Base-by-base conservation (phyloP, 805 yeast genomes). In the Sungouiella blattae region DNA sequence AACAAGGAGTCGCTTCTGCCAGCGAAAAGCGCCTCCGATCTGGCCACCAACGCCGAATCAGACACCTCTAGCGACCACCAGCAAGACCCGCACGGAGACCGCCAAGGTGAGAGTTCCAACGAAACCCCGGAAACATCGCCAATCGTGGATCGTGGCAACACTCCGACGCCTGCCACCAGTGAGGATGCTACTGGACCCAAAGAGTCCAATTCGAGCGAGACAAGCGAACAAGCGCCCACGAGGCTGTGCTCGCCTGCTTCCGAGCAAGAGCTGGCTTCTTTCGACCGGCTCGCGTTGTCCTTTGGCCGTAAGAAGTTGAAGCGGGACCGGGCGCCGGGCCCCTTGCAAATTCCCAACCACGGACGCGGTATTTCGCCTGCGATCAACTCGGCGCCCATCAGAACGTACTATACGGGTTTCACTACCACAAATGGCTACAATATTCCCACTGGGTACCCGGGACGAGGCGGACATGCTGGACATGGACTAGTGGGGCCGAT, bases 351-450 rank as follows among this genome's bases (percentile, higher is more conserved):
- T 21, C 22, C 22, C 9, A 9, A 9, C 22, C 22, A 20, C 8
- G 9, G 6, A 7, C 22, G 22, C 9, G 22, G 22, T 9, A 20
- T 20, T 20, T 20, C 22, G 22, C 22, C 22, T 7, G 9, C 9
- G 8, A 43, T 43, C 32, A 39, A 28, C 5, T 39, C 43, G 6
- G 47, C 47, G n/a, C 47, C 47, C 12, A 41, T 43, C 37, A 40
- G 47, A 13, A 18, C 44, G 3, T 7, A 33, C n/a, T 40, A 37
- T 25, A 7, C 22, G 8, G n/a, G n/a, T n/a, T n/a, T n/a, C n/a
- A n/a, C n/a, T n/a, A n/a, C n/a, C n/a, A n/a, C n/a, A n/a, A 20
- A 9, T 20, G 36, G 29, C 11, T 31, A 30, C n/a, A 9, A 9
- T 20, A 9, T 20, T 6, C 22, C 22, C 9, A 6, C 22, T 9